phyloP scores from a whole-genome alignment of 805 yeast species.

The Saccharomycopsis fermentans region DNA sequence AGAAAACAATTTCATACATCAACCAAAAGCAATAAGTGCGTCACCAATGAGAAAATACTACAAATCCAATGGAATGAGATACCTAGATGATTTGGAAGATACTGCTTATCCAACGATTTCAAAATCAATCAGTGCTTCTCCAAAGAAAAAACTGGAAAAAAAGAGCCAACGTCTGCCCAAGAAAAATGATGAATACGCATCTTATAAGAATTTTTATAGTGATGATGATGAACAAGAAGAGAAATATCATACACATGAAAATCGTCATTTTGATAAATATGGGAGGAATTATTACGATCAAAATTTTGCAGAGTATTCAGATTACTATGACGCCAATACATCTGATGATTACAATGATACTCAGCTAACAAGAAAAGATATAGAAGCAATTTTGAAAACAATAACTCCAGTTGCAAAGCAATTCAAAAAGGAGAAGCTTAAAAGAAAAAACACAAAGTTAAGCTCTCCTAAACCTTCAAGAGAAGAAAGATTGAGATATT shows the following conservation, averaged over 20 bases:
- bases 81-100: neutral
- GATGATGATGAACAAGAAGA: neutral
- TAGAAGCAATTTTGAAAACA: neutral
- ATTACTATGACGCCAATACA: neutral
- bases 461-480: neutral
- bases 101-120: neutral
- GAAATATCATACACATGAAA: neutral
- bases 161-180: neutral
- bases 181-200: neutral
- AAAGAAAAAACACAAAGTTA: neutral
- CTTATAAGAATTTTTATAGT: neutral
- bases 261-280: neutral
- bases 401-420: neutral
- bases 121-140: neutral
- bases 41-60: neutral
- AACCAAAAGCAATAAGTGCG: neutral
- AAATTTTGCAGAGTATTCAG: neutral
- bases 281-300: neutral
- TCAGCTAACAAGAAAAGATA: neutral
- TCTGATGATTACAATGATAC: neutral
- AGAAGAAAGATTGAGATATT: neutral
- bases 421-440: neutral
- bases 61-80: neutral
- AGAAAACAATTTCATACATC: conserved; percentile 6
- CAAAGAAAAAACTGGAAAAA: neutral